Evolutionary conservation across 768 basidiomycete species (phyloP).

Genomic region (Dioszegia aurantiaca): DNA sequence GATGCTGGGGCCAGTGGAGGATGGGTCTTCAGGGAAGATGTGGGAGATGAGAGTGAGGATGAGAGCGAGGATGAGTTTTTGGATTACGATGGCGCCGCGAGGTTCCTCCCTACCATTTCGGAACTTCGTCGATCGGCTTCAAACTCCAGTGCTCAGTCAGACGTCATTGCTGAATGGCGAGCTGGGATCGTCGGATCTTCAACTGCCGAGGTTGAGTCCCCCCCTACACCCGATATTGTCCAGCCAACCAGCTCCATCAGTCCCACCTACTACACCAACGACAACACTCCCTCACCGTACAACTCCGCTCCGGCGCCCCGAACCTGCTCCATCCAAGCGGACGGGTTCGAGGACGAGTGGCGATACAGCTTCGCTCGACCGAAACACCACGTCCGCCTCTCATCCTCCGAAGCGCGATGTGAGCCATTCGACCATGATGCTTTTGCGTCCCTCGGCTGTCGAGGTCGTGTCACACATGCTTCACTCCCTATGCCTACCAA

Average conservation of each 20-base stretch:
- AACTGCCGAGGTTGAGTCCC: too few relatives aligned
- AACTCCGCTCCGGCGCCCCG: too few relatives aligned
- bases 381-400: too few relatives aligned
- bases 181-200: too few relatives aligned
- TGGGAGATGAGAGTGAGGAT: constrained; percentile 7
- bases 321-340: too few relatives aligned
- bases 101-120: constrained; percentile 30
- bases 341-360: too few relatives aligned
- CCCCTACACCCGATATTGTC: too few relatives aligned
- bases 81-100: constrained; percentile 42
- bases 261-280: too few relatives aligned
- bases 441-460: neutral
- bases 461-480: neutral
- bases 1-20: neutral
- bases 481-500: too few relatives aligned
- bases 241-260: too few relatives aligned
- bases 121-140: constrained; percentile 29
- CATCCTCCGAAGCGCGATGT: constrained; percentile 1
- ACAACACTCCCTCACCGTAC: too few relatives aligned
- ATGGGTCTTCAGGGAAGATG: neutral
- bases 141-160: constrained; percentile 19
- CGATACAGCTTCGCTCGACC: too few relatives aligned
- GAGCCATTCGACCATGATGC: neutral
- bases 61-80: constrained; percentile 37
- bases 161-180: constrained; percentile 1